Evolutionary conservation across 306 rosid genomes (phyloP).

Genomic region (Inga oerstediana): DNA sequence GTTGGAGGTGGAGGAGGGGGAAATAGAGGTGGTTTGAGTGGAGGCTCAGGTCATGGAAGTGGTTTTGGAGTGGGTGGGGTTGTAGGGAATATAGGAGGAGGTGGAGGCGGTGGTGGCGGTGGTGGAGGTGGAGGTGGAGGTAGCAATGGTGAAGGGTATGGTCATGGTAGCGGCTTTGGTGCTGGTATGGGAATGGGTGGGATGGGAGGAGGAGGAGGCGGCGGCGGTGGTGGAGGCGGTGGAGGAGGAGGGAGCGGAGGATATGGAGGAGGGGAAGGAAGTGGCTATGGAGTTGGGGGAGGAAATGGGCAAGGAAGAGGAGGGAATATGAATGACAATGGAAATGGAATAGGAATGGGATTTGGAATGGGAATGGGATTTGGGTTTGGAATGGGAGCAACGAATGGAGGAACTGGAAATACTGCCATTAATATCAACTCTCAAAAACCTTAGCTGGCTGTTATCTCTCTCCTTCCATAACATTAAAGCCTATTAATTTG

Average conservation of each 20-base stretch:
- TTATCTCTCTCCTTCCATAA: not conserved
- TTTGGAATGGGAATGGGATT: slow-evolving; percentile 60
- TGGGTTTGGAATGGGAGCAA: slow-evolving; percentile 56
- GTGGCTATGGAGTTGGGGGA: slow-evolving; percentile 34
- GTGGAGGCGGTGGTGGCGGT: slow-evolving; percentile 8
- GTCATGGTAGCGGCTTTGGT: slow-evolving; percentile 50
- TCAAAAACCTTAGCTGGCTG: slow-evolving; percentile 28
- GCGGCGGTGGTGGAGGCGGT: not conserved
- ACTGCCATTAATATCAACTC: not conserved
- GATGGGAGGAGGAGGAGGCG: slow-evolving; percentile 8
- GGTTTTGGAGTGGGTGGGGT: slow-evolving; percentile 42
- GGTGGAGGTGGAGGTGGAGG: not conserved
- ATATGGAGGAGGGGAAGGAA: slow-evolving; percentile 35
- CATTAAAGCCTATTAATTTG: not conserved
- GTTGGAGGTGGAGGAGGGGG: slow-evolving; percentile 16
- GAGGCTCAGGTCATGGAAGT: slow-evolving; percentile 42
- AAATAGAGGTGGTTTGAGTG: slow-evolving; percentile 33
- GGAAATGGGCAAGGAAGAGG: not conserved
- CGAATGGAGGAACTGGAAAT: slow-evolving; percentile 1
- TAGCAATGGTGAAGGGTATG: slow-evolving; percentile 24
- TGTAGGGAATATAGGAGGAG: not conserved
- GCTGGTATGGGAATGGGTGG: slow-evolving; percentile 33
- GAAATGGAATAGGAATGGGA: slow-evolving; percentile 51
- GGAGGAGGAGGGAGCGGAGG: slow-evolving; percentile 7
- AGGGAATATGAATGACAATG: not conserved